These are phyloP conservation scores for Pseudogymnoascus sp. DNA, from an alignment of 2,329 filamentous ascomycete genomes.

Conservation along the genomic window DNA sequence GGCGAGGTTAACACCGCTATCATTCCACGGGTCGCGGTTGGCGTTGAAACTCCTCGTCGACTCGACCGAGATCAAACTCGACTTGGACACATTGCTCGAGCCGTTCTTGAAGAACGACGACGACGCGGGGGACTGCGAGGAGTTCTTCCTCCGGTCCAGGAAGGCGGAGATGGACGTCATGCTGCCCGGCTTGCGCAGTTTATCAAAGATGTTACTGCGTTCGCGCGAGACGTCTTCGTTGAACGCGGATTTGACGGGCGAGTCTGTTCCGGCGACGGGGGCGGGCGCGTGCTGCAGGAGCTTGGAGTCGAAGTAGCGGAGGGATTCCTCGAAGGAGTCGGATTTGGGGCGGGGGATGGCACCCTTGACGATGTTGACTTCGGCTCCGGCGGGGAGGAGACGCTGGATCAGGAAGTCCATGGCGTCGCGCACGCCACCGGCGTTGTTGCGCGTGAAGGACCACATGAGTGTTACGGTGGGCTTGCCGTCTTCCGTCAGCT, in stretches of 20 bases:
- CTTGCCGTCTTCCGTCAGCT: slow-evolving; percentile 48
- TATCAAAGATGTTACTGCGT: slow-evolving; percentile 78
- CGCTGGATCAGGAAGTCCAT: slow-evolving; percentile 88
- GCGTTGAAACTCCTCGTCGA: slow-evolving; percentile 83
- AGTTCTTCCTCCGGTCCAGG: slow-evolving; percentile 90
- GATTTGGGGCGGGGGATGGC: slow-evolving; percentile 98
- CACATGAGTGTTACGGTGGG: slow-evolving; percentile 60
- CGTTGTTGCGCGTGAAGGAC: slow-evolving; percentile 93
- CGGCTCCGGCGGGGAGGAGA: slow-evolving; percentile 81
- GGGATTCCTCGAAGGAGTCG: slow-evolving; percentile 93
- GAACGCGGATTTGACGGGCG: slow-evolving; percentile 78
- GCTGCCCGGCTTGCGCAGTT: slow-evolving; percentile 87
- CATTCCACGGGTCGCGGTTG: slow-evolving; percentile 96
- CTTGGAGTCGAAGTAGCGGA: slow-evolving; percentile 96
- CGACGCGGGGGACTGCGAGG: slow-evolving; percentile 70
- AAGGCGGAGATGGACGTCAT: slow-evolving; percentile 96
- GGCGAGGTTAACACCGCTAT: slow-evolving; percentile 87
- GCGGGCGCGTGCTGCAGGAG: slow-evolving; percentile 86
- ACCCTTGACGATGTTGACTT: slow-evolving; percentile 78
- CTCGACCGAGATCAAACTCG: slow-evolving; percentile 91
- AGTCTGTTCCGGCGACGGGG: slow-evolving; percentile 66
- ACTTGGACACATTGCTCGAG: slow-evolving; percentile 83
- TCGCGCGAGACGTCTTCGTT: slow-evolving; percentile 73
- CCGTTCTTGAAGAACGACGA: slow-evolving; percentile 89
- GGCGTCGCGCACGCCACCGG: slow-evolving; percentile 87